Conservation (phyloP, 1,284 basidiomycete genomes). For the Cryptococcus jaspeensis region DNA sequence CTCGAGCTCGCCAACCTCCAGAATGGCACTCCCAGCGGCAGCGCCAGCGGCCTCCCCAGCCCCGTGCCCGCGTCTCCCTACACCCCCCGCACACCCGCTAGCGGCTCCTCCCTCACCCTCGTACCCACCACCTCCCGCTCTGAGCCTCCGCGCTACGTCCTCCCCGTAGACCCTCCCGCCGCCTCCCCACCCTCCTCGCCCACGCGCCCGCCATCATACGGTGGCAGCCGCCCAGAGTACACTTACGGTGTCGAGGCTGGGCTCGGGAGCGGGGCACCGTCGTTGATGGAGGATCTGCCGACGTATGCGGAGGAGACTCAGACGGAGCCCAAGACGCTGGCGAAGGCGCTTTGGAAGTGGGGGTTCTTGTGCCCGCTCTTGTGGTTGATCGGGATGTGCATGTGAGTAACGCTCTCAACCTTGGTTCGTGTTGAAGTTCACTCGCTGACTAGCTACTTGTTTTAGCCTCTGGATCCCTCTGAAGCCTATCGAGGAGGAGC, state of each 20-base stretch:
- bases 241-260: not conserved
- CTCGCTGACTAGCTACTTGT: not conserved
- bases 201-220: not conserved
- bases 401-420: conserved; percentile 25
- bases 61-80: conserved; percentile 1
- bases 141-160: conserved; percentile 24
- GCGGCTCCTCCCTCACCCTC: not conserved
- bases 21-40: not conserved
- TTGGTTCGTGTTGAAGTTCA: not conserved
- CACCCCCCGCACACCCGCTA: not conserved
- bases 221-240: not conserved
- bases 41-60: not conserved
- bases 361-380: conserved; percentile 43
- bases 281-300: conserved; percentile 29
- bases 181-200: not conserved
- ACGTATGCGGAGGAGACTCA: conserved; percentile 28
- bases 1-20: conserved; percentile 5
- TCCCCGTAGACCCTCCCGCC: conserved; percentile 23
- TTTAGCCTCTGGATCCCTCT: conserved; percentile 37
- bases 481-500: conserved; percentile 27
- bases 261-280: not conserved
- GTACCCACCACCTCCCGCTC: not conserved
- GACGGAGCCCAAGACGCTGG: conserved; percentile 44
- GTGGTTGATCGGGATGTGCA: conserved; percentile 43
- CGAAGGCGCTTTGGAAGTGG: conserved; percentile 40